A percentile compares a stretch with the other conserved stretches of the same genome.
These are phyloP conservation scores for Kockiozyma suomiensis DNA, from an alignment of 805 yeast genomes.

Conservation along the genomic window DNA sequence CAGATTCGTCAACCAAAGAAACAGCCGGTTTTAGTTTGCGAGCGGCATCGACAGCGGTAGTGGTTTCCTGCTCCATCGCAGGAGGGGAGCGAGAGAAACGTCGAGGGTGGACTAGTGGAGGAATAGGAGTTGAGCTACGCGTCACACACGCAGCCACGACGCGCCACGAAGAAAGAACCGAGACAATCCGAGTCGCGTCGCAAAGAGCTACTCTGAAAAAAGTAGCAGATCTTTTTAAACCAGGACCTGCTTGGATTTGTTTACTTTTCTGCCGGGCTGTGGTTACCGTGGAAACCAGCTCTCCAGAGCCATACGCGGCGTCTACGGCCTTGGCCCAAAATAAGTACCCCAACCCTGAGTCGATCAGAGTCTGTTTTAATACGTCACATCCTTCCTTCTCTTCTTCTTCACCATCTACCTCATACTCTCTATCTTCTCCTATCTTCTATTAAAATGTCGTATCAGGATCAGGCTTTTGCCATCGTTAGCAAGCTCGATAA, in stretches of 20 bases:
- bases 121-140: neutral
- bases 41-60: neutral
- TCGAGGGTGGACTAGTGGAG: too few species aligned
- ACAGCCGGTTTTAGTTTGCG: neutral
- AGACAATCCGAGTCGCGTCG: neutral
- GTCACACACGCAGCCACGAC: neutral
- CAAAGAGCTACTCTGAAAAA: too few species aligned
- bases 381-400: conserved; percentile 3
- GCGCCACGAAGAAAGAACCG: neutral
- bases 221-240: neutral
- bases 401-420: neutral
- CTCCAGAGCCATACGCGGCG: neutral
- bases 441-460: conserved; percentile 28
- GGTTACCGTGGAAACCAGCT: conserved; percentile 10
- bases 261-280: neutral
- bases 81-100: too few species aligned
- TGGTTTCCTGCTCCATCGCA: neutral
- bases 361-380: neutral
- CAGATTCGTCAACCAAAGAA: conserved; percentile 29
- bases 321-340: neutral
- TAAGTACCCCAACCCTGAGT: neutral
- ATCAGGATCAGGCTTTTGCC: conserved; percentile 40
- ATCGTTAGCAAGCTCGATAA: conserved; percentile 36
- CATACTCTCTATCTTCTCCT: neutral
- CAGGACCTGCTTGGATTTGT: neutral